Conservation (phyloP, 2,329 filamentous ascomycete genomes). For the Trichophyton mentagrophytes region DNA sequence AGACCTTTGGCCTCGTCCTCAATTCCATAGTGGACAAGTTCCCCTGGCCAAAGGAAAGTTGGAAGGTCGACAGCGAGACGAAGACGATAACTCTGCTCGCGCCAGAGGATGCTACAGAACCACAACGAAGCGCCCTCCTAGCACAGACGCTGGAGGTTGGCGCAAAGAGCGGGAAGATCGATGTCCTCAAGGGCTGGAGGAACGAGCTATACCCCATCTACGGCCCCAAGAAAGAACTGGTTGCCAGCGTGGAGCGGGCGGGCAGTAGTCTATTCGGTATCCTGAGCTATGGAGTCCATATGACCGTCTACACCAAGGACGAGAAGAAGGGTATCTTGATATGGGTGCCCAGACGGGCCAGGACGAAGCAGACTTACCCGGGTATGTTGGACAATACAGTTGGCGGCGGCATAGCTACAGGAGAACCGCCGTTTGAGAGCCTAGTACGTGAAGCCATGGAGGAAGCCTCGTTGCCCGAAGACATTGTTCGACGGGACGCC, state of each 20-base stretch:
- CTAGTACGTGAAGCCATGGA: conserved; percentile 77
- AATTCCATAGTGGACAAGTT: conserved; percentile 34
- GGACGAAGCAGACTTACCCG: conserved; percentile 72
- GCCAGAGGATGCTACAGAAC: conserved; percentile 45
- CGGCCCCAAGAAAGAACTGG: conserved; percentile 41
- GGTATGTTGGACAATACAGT: conserved; percentile 94
- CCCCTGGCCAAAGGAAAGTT: conserved; percentile 41
- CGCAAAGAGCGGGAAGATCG: conserved; percentile 58
- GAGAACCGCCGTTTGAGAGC: conserved; percentile 68
- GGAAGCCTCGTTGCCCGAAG: conserved; percentile 67
- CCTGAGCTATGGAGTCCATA: conserved; percentile 67
- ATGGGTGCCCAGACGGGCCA: conserved; percentile 70
- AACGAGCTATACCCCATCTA: conserved; percentile 72
- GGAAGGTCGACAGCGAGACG: conserved; percentile 47
- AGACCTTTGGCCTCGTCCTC: conserved; percentile 49
- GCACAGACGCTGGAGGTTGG: conserved; percentile 52
- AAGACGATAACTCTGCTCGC: conserved; percentile 51
- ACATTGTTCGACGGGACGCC: conserved; percentile 50
- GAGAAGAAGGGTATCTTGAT: conserved; percentile 52
- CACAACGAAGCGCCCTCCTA: conserved; percentile 48
- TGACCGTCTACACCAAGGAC: conserved; percentile 57
- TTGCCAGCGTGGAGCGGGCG: conserved; percentile 66
- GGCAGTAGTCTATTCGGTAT: conserved; percentile 63
- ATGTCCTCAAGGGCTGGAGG: conserved; percentile 65
- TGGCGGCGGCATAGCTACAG: conserved; percentile 70